Evolutionary conservation across 257 asterid genomes (phyloP), one percentile per base, ranked within the genome.

Genomic region (Capsicum baccatum): DNA sequence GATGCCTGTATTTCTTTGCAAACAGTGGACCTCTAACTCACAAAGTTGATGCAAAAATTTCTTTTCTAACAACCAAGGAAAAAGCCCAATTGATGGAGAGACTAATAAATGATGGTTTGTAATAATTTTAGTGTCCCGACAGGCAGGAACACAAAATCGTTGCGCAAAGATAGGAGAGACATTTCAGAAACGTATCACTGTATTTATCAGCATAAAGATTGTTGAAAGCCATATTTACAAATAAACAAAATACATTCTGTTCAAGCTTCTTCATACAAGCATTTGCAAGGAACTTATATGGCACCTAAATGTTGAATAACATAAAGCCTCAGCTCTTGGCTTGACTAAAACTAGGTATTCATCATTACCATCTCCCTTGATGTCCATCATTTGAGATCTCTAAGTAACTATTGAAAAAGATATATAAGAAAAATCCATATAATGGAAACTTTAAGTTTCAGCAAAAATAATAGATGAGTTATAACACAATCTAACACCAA

Each of bases 241-340:
- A 54, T 54, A 54, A 10, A 54, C 15, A 54, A 54, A 54, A 9
- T 52, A 52, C 15, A 52, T 52, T 52, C 57, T 11, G 15, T 52
- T 52, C 57, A 52, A 52, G 14, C 57, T 52, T 52, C 57, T 52
- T 9, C 57, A 10, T 12, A 52, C 57, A 52, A 55, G 16, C 58
- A 55, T 26, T 21, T 17, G 6, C 6, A 58, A 7, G 11, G 62
- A 62, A 55, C 12, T 19, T 70, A 42, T 33, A 37, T 35, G 47
- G 59, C 19, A 84, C 9, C 7, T 39, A n/a, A 50, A 62, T 21
- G 7, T 44, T 35, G 11, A 5, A 35, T n/a, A 85, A 91, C 98
- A 93, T 97, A 39, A 3, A 86, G 97, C 98, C 80, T 94, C 99
- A 79, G 97, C 97, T 4, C 98, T 96, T 79, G 90, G 96, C 93